Evolutionary conservation across 257 asterid species (phyloP), one percentile per base, ranked within the genome.

Genomic region (Nyctanthes arbortristis): DNA sequence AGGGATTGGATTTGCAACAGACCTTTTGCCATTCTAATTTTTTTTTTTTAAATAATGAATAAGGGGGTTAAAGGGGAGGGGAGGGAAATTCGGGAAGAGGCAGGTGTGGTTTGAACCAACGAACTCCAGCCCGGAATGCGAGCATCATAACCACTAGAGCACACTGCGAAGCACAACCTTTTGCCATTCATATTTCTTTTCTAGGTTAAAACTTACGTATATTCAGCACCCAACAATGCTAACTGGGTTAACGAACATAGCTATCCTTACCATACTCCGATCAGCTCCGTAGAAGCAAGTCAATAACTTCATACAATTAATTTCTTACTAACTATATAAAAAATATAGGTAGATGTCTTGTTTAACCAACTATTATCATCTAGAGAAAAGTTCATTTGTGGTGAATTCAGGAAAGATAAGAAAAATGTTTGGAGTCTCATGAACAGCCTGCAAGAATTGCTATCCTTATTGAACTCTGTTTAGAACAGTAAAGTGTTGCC

Each of bases 401-500:
- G 29, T 52, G 29, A 52, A 43, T 16, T 43, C 24, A 16, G 24
- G n/a, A 24, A n/a, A n/a, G n/a, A n/a, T n/a, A n/a, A n/a, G n/a
- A n/a, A n/a, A n/a, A n/a, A n/a, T n/a, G n/a, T n/a, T n/a, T n/a
- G n/a, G n/a, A n/a, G n/a, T n/a, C n/a, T n/a, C n/a, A n/a, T n/a
- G n/a, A n/a, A n/a, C n/a, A n/a, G n/a, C n/a, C n/a, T 22, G 59
- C 59, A 52, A 14, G 30, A 52, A 52, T 52, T 52, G 59, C 28
- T 22, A 52, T 52, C 28, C 59, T 52, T 22, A 13, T 12, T 43
- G 24, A 52, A 22, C 59, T 22, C 29, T 20, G 8, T 3, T n/a
- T n/a, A n/a, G n/a, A n/a, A n/a, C n/a, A n/a, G 14, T 52, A 14
- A 20, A 20, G 31, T 52, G 59, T 52, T 52, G 30, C 10, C 59